Evolutionary conservation across 2,329 filamentous ascomycete genomes (phyloP).

Genomic region (Clathrospora elynae): DNA sequence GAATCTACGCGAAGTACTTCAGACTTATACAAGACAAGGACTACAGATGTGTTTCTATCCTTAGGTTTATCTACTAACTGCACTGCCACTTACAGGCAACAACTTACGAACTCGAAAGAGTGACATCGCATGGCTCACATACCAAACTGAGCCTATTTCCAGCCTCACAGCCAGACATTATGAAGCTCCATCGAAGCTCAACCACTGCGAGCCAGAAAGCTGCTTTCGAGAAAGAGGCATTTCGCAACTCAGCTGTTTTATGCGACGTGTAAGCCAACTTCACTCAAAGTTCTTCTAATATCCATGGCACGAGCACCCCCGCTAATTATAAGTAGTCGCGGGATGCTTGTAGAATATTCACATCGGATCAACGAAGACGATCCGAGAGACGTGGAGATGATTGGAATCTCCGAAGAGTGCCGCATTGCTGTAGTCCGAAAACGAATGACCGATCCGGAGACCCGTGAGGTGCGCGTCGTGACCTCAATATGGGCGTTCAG

Average conservation of each 20-base stretch:
- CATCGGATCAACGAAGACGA: slow-evolving; percentile 44
- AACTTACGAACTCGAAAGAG: slow-evolving; percentile 17
- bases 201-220: slow-evolving; percentile 43
- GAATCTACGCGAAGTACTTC: too few relatives aligned
- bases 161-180: slow-evolving; percentile 24
- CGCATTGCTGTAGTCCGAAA: slow-evolving; percentile 53
- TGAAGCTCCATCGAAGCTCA: slow-evolving; percentile 37
- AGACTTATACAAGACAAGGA: too few relatives aligned
- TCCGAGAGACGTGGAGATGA: slow-evolving; percentile 50
- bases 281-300: neutral
- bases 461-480: slow-evolving; percentile 42
- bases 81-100: too few relatives aligned
- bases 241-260: slow-evolving; percentile 52
- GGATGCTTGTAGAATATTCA: slow-evolving; percentile 50
- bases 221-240: slow-evolving; percentile 50
- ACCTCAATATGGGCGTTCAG: slow-evolving; percentile 55
- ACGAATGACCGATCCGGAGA: slow-evolving; percentile 46
- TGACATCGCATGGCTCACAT: slow-evolving; percentile 21
- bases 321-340: slow-evolving; percentile 36
- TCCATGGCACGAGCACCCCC: neutral
- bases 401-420: slow-evolving; percentile 45
- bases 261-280: slow-evolving; percentile 49
- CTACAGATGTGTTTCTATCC: too few relatives aligned
- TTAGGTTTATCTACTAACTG: too few relatives aligned
- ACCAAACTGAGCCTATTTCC: slow-evolving; percentile 30